Percentiles rank a stretch among this genome's conserved stretches.
Conservation (phyloP, 805 yeast species). For the Maudiozyma barnettii region DNA sequence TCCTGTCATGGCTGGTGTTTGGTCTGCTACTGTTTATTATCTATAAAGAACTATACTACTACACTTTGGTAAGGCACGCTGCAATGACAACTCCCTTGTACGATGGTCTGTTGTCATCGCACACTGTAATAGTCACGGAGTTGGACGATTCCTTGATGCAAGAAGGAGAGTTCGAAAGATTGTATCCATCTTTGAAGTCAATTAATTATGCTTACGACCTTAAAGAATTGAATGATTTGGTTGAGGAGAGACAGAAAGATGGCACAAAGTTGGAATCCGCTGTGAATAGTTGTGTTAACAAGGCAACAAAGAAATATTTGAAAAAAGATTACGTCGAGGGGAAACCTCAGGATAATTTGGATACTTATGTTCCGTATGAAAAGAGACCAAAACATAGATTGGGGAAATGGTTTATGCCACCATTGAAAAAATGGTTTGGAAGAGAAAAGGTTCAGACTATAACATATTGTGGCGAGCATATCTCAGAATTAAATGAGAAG, state of each 20-base stretch:
- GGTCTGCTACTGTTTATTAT: slow-evolving; percentile 56
- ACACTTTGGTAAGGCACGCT: slow-evolving; percentile 63
- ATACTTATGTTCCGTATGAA: slow-evolving; percentile 54
- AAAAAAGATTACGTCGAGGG: slow-evolving; percentile 38
- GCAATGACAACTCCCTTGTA: slow-evolving; percentile 64
- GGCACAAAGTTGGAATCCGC: slow-evolving; percentile 55
- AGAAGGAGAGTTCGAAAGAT: slow-evolving; percentile 42
- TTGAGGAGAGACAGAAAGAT: slow-evolving; percentile 55
- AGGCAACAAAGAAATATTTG: slow-evolving; percentile 50
- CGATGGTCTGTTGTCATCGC: slow-evolving; percentile 57
- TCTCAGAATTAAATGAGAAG: slow-evolving; percentile 59
- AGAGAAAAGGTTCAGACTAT: slow-evolving; percentile 84
- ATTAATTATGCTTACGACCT: slow-evolving; percentile 59
- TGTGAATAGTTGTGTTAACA: slow-evolving; percentile 48
- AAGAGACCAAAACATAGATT: slow-evolving; percentile 80
- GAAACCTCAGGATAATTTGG: slow-evolving; percentile 25
- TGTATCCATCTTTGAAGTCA: slow-evolving; percentile 54
- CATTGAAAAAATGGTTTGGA: slow-evolving; percentile 30
- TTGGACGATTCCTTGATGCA: slow-evolving; percentile 35
- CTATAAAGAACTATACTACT: slow-evolving; percentile 66
- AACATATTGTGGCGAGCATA: slow-evolving; percentile 54
- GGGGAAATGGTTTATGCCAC: slow-evolving; percentile 31
- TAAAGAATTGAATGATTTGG: slow-evolving; percentile 43
- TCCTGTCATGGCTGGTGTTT: slow-evolving; percentile 64
- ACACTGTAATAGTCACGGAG: slow-evolving; percentile 66